Base-by-base conservation (phyloP, 2,329 filamentous ascomycete species). In the Ascochyta fabae region DNA sequence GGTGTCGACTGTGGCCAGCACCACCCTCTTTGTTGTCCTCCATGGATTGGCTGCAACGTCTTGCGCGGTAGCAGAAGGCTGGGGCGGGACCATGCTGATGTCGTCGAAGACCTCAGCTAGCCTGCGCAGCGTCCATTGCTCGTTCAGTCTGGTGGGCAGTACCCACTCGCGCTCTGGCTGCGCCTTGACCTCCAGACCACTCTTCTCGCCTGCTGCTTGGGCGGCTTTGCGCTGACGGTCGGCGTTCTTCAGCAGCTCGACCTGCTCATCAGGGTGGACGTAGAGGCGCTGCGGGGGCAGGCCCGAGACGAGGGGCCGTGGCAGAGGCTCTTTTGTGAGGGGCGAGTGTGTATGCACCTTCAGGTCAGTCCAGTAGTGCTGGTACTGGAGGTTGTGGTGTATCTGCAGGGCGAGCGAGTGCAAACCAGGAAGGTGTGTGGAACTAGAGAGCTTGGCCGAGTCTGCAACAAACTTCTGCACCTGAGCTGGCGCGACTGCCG, bases 201-300 rank as follows among this genome's bases (percentile, higher is more conserved):
- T 66, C 44, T 71, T 71, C 40, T 74, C 74, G 36, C 66, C 68
- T 31, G 62, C 68, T 58, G 69, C 66, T 50, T 58, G 58, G 22
- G 52, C 62, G 46, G 63, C 66, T 51, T 81, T 83, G 60, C 78
- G 74, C 47, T 78, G 77, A 48, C 73, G 72, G 39, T 82, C 77
- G 16, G 77, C 85, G 27, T 82, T 80, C 62, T 88, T 87, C 51
- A 93, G 80, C 51, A 89, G 83, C 61, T 85, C 86, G 61, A 91
- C 86, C 76, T 94, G 91, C 76, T 93, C 90, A 72, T 95, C 91
- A 1, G 91, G 90, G 69, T 95, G 90, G 47, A 90, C 80, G 74
- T 95, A 94, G 38, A 92, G 81, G 41, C 88, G 84, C 40, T 84
- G 83, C 0, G 90, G 89, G 1, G 91, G 90, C 3, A 93, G 77